Evolutionary conservation across 2,329 filamentous ascomycete genomes (phyloP).

Genomic region (Chaetomiaceae sp.): DNA sequence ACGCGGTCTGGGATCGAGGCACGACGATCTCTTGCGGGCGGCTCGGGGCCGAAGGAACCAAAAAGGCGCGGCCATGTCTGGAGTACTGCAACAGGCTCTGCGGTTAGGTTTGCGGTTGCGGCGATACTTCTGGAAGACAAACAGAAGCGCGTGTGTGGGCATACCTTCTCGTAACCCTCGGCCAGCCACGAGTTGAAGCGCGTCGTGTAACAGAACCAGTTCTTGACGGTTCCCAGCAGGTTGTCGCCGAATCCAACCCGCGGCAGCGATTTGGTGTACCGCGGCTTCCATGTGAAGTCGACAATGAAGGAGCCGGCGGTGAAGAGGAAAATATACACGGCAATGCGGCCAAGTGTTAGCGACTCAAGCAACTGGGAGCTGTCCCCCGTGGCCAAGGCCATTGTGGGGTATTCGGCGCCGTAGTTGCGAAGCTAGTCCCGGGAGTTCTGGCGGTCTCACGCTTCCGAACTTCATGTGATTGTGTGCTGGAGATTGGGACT

Average conservation of each 20-base stretch:
- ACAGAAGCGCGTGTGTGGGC: background rate
- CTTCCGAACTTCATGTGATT: too few relatives aligned
- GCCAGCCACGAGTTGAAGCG: slow-evolving; percentile 36
- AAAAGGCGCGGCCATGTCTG: slow-evolving; percentile 36
- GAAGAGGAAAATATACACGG: slow-evolving; percentile 28
- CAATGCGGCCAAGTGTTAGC: slow-evolving; percentile 27
- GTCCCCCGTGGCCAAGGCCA: slow-evolving; percentile 9
- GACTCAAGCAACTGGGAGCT: slow-evolving; percentile 26
- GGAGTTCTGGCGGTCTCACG: too few relatives aligned
- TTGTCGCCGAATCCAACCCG: slow-evolving; percentile 36
- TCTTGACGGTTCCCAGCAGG: slow-evolving; percentile 33
- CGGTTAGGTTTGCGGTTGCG: too few relatives aligned
- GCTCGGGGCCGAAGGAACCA: slow-evolving; percentile 36
- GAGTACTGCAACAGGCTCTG: slow-evolving; percentile 30
- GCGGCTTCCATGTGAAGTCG: slow-evolving; percentile 35
- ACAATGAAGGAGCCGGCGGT: slow-evolving; percentile 34
- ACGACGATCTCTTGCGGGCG: slow-evolving; percentile 40
- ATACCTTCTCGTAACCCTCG: slow-evolving; percentile 39
- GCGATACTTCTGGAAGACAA: too few relatives aligned
- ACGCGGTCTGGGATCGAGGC: slow-evolving; percentile 37
- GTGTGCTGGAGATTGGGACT: background rate
- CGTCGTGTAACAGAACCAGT: slow-evolving; percentile 35
- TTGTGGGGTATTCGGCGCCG: too few relatives aligned
- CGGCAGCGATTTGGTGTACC: slow-evolving; percentile 35
- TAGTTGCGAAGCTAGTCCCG: too few relatives aligned